Conservation (phyloP, 306 rosid genomes). For the Cucumis cinereus region DNA sequence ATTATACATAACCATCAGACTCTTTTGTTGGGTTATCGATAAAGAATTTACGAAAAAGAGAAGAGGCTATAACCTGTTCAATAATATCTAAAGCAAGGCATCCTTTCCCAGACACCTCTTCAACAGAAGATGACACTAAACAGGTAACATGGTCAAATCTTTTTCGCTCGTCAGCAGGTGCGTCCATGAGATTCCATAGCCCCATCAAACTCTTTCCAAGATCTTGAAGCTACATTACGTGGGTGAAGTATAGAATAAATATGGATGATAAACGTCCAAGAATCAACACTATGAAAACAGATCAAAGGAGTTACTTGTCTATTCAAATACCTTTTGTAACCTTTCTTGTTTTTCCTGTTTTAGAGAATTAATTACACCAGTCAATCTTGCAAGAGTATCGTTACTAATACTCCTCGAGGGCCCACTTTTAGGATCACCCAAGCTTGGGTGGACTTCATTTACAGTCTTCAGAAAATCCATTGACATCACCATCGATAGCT, state of each 20-base stretch:
- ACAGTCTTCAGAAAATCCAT: constrained; percentile 45
- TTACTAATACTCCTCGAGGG: constrained; percentile 58
- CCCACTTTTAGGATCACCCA: constrained; percentile 33
- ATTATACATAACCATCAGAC: neutral
- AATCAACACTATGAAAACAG: neutral
- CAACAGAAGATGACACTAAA: constrained; percentile 43
- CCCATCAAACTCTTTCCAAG: constrained; percentile 39
- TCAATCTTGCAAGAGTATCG: constrained; percentile 70
- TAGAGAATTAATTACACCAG: constrained; percentile 45
- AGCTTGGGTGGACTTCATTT: constrained; percentile 63
- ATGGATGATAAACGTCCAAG: neutral
- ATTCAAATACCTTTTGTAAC: constrained; percentile 53
- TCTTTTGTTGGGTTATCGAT: neutral
- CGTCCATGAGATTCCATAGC: constrained; percentile 81
- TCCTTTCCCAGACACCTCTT: constrained; percentile 57
- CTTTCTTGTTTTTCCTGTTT: constrained; percentile 58
- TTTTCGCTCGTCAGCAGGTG: constrained; percentile 43
- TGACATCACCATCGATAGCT: constrained; percentile 59
- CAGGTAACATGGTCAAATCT: constrained; percentile 46
- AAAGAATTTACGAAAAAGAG: neutral
- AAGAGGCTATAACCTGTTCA: constrained; percentile 43
- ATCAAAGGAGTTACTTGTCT: neutral
- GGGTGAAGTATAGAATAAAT: neutral
- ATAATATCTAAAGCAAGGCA: constrained; percentile 56
- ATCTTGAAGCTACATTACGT: constrained; percentile 38